A percentile compares a stretch with the other conserved stretches of the same genome.
phyloP scores from a whole-genome alignment of 163 green algal genomes.

The Scenedesmus sp. region DNA sequence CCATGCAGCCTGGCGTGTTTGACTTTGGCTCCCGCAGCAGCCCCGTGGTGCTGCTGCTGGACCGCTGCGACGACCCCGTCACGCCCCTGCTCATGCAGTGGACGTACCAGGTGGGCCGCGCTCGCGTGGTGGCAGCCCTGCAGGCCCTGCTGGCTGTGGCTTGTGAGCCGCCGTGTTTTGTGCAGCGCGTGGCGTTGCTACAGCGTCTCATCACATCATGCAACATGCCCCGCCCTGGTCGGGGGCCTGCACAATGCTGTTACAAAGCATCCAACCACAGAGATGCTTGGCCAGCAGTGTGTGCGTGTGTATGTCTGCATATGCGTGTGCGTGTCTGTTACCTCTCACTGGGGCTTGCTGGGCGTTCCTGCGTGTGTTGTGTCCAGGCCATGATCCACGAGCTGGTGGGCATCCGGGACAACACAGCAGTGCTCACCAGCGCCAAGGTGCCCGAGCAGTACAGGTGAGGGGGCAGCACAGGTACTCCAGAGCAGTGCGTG shows the following conservation, averaged over 20 bases:
- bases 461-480: constrained; percentile 8
- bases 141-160: not conserved
- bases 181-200: too few species aligned
- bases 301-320: too few species aligned
- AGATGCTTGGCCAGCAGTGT: not conserved
- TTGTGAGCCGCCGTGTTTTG: not conserved
- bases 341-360: not conserved
- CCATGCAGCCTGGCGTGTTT: constrained; percentile 77
- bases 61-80: constrained; percentile 96
- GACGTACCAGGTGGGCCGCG: constrained; percentile 77
- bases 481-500: too few species aligned
- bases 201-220: too few species aligned
- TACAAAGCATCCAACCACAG: not conserved
- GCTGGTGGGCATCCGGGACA: constrained; percentile 90
- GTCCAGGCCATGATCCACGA: constrained; percentile 98
- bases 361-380: not conserved
- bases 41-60: constrained; percentile 93
- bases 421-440: constrained; percentile 83
- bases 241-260: too few species aligned
- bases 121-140: not conserved
- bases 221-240: too few species aligned
- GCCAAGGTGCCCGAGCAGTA: constrained; percentile 76
- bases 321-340: too few species aligned
- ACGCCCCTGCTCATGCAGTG: constrained; percentile 97
- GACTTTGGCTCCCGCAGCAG: constrained; percentile 88